Evolutionary conservation across 2,329 filamentous ascomycete genomes (phyloP).

Genomic region (Claviceps africana): DNA sequence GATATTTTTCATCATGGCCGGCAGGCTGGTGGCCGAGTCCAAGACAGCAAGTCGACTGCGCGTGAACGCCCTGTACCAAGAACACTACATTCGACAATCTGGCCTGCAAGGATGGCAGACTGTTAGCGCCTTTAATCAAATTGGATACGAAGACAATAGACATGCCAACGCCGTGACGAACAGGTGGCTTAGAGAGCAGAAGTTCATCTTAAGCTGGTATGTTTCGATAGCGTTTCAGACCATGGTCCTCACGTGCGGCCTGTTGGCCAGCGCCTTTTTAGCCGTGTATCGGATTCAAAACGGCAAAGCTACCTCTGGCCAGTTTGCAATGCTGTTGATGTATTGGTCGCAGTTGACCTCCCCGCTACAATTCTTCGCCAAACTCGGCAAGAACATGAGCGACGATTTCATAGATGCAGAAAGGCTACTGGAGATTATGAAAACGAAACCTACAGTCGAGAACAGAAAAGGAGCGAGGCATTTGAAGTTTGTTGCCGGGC

Average conservation of each 20-base stretch:
- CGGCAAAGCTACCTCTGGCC: slow-evolving; percentile 45
- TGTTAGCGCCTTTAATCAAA: slow-evolving; percentile 45
- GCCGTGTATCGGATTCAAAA: slow-evolving; percentile 52
- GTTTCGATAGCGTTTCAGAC: slow-evolving; percentile 42
- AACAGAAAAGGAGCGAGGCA: slow-evolving; percentile 36
- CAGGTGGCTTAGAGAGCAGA: slow-evolving; percentile 24
- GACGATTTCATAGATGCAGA: slow-evolving; percentile 44
- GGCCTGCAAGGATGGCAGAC: slow-evolving; percentile 47
- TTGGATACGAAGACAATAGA: slow-evolving; percentile 39
- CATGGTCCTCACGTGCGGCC: slow-evolving; percentile 53
- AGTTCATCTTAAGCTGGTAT: slow-evolving; percentile 29
- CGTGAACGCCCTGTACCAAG: slow-evolving; percentile 38
- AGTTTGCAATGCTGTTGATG: slow-evolving; percentile 57
- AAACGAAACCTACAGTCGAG: slow-evolving; percentile 39
- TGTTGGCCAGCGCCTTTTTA: slow-evolving; percentile 48
- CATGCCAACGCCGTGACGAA: slow-evolving; percentile 36
- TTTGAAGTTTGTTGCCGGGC: slow-evolving; percentile 36
- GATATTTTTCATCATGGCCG: slow-evolving; percentile 40
- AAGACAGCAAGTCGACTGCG: slow-evolving; percentile 35
- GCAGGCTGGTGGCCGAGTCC: slow-evolving; percentile 35
- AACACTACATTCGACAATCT: slow-evolving; percentile 39
- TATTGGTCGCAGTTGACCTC: slow-evolving; percentile 63
- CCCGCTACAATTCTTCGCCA: slow-evolving; percentile 56
- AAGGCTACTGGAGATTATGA: slow-evolving; percentile 43
- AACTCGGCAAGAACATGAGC: slow-evolving; percentile 40